Percentiles rank a stretch among this genome's conserved stretches.
These are phyloP conservation scores for Bjerkandera adusta DNA, from an alignment of 1,284 basidiomycete species.

Conservation along the genomic window DNA sequence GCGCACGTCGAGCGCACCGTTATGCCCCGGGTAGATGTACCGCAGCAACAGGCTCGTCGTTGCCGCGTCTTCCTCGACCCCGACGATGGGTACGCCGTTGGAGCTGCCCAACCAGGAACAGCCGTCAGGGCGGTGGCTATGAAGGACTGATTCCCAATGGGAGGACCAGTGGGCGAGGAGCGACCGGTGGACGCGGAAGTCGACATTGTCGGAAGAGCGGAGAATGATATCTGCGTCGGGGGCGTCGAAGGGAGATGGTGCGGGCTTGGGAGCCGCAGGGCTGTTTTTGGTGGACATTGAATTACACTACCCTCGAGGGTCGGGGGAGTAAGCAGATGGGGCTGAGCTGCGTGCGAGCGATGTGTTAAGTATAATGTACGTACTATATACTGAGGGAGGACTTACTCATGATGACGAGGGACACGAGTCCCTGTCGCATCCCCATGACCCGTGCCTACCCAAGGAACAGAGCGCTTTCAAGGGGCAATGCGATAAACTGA, in stretches of 20 bases:
- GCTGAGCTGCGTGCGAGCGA: no score
- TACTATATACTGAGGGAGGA: no score
- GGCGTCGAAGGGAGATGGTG: constrained; percentile 2
- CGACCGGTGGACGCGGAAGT: constrained; percentile 1
- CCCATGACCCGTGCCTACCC: no score
- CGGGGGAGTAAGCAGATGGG: background rate
- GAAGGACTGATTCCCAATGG: constrained; percentile 1
- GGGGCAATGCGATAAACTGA: no score
- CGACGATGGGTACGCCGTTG: background rate
- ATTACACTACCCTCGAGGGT: no score
- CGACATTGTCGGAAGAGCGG: constrained; percentile 7
- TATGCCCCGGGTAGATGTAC: constrained; percentile 5
- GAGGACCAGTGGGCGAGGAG: constrained; percentile 7
- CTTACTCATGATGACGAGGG: no score
- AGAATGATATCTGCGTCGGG: constrained; percentile 9
- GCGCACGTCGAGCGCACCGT: background rate
- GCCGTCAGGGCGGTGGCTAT: background rate
- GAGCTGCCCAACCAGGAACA: background rate
- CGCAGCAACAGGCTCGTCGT: constrained; percentile 6
- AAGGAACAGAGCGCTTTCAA: no score
- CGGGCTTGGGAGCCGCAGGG: no score
- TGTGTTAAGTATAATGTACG: no score
- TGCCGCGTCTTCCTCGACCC: background rate
- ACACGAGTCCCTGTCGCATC: no score
- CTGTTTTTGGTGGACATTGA: no score